Evolutionary conservation across 352 stramenopile species (phyloP).

Genomic region (Phytophthora podocarpi): DNA sequence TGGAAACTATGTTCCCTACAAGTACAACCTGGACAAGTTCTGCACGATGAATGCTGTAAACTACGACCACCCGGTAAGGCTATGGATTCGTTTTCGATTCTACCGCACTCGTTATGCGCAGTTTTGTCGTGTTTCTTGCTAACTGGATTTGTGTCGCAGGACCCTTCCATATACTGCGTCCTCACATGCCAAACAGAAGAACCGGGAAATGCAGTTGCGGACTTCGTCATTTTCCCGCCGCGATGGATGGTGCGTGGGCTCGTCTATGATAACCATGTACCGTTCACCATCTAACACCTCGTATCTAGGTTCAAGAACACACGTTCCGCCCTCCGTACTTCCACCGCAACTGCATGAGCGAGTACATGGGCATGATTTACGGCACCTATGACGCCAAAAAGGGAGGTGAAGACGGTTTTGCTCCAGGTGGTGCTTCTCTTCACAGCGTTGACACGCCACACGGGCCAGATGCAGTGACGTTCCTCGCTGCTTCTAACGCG

Average conservation of each 20-base stretch:
- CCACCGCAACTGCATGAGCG: slow-evolving; percentile 97
- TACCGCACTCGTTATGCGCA: not conserved
- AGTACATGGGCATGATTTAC: slow-evolving; percentile 98
- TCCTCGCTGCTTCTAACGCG: slow-evolving; percentile 87
- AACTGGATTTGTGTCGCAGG: slow-evolving; percentile 29
- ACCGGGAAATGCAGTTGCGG: slow-evolving; percentile 92
- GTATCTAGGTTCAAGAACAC: slow-evolving; percentile 78
- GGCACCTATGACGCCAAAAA: slow-evolving; percentile 97
- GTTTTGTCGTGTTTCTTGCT: not conserved
- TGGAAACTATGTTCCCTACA: slow-evolving; percentile 98
- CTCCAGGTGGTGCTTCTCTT: slow-evolving; percentile 92
- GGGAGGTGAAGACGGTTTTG: slow-evolving; percentile 85
- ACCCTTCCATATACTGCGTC: slow-evolving; percentile 98
- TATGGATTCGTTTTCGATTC: not conserved
- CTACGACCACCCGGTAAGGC: slow-evolving; percentile 92
- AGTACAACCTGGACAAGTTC: slow-evolving; percentile 97
- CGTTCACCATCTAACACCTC: not conserved
- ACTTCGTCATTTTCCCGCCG: slow-evolving; percentile 98
- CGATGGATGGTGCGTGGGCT: slow-evolving; percentile 89
- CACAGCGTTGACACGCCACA: slow-evolving; percentile 92
- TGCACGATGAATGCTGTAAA: slow-evolving; percentile 96
- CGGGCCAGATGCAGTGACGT: slow-evolving; percentile 93
- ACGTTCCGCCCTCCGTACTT: slow-evolving; percentile 95
- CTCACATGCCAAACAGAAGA: slow-evolving; percentile 95
- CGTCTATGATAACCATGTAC: slow-evolving; percentile 15